Conservation (phyloP, 768 basidiomycete genomes). For the Suillus cothurnatus region DNA sequence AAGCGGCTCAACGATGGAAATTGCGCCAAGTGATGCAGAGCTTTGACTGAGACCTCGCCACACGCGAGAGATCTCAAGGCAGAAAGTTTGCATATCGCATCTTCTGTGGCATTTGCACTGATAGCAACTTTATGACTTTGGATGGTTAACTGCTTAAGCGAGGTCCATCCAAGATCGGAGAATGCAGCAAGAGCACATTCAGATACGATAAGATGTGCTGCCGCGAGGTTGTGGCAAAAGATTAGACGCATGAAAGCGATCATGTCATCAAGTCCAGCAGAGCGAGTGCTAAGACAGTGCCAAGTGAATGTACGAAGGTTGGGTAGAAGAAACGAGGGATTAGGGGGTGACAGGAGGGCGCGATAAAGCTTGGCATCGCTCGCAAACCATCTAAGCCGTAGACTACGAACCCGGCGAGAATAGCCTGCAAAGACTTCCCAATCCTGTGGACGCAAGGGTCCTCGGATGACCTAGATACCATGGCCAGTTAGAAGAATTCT, state of each 20-base stretch:
- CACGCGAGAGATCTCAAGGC: not conserved
- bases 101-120: conserved; percentile 2
- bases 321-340: conserved; percentile 25
- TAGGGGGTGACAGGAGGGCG: conserved; percentile 18
- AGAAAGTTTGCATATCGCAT: not conserved
- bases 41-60: not conserved
- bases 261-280: conserved; percentile 20
- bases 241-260: conserved; percentile 27
- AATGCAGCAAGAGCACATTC: conserved; percentile 1
- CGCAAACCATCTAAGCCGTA: conserved; percentile 31
- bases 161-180: not conserved
- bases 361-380: conserved; percentile 25
- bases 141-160: conserved; percentile 3
- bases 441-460: conserved; percentile 23
- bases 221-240: conserved; percentile 15
- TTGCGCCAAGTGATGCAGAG: conserved; percentile 3
- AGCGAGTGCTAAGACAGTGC: conserved; percentile 8
- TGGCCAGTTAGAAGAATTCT: not conserved
- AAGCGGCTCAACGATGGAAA: conserved; percentile 7
- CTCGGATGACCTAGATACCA: conserved; percentile 22
- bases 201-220: not conserved
- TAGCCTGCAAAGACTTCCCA: conserved; percentile 33
- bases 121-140: not conserved
- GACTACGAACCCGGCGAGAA: conserved; percentile 31
- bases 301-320: conserved; percentile 26